These are phyloP conservation scores for Hypoxylon sp. DNA, from an alignment of 2,329 filamentous ascomycete genomes.

Conservation along the genomic window DNA sequence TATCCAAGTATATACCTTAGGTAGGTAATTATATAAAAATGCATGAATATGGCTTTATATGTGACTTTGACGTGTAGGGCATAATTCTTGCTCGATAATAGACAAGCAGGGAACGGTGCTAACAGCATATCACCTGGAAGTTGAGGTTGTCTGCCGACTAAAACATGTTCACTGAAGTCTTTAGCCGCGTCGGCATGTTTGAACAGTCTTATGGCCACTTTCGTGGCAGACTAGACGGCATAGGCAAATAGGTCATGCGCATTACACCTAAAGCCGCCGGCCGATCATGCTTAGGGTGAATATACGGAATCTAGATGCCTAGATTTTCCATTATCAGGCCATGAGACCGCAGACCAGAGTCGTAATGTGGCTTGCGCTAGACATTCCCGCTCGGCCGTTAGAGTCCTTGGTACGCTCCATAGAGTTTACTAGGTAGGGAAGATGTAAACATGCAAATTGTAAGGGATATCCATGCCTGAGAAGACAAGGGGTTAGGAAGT, in stretches of 20 bases:
- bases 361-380: slow-evolving; percentile 40
- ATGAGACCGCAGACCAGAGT: slow-evolving; percentile 23
- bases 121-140: slow-evolving; percentile 5
- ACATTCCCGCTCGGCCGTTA: slow-evolving; percentile 38
- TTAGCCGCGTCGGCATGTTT: slow-evolving; percentile 28
- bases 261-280: slow-evolving; percentile 22
- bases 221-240: slow-evolving; percentile 17
- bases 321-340: slow-evolving; percentile 13
- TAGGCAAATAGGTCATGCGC: slow-evolving; percentile 5
- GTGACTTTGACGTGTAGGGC: background rate
- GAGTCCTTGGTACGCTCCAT: slow-evolving; percentile 31
- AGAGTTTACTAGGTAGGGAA: slow-evolving; percentile 32
- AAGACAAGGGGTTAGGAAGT: slow-evolving; percentile 36
- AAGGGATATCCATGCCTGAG: slow-evolving; percentile 35
- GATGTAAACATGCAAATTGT: slow-evolving; percentile 27
- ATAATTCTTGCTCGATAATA: slow-evolving; percentile 9
- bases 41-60: slow-evolving; percentile 10
- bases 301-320: slow-evolving; percentile 14
- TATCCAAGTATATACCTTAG: background rate
- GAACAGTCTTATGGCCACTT: background rate
- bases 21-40: background rate
- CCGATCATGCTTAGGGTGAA: slow-evolving; percentile 1
- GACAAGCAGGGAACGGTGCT: background rate
- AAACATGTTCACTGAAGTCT: slow-evolving; percentile 17
- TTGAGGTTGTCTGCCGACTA: slow-evolving; percentile 2